Evolutionary conservation across 2,329 filamentous ascomycete species (phyloP).

Genomic region (Trichoderma endophyticum): DNA sequence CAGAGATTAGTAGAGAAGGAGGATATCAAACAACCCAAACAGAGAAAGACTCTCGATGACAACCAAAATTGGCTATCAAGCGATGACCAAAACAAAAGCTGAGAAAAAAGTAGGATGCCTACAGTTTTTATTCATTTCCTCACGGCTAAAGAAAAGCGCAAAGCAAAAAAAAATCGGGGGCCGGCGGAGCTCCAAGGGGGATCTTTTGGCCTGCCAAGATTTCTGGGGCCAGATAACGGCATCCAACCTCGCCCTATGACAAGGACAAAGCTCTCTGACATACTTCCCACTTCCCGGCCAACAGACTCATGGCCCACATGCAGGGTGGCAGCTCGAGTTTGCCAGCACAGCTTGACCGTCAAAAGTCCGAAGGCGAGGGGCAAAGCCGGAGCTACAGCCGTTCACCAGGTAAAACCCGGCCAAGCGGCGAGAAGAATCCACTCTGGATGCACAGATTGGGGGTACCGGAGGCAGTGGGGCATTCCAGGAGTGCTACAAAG

Average conservation of each 20-base stretch:
- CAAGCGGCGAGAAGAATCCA: constrained; percentile 2
- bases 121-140: constrained; percentile 4
- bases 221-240: constrained; percentile 7
- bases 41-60: neutral
- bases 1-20: neutral
- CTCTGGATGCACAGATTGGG: constrained; percentile 1
- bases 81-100: neutral
- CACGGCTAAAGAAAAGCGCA: neutral
- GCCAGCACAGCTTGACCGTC: constrained; percentile 6
- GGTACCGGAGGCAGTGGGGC: constrained; percentile 5
- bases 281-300: neutral
- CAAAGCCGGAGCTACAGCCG: constrained; percentile 7
- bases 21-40: neutral
- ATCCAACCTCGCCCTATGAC: neutral
- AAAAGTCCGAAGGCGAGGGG: constrained; percentile 3
- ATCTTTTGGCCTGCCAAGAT: neutral
- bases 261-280: neutral
- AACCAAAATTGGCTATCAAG: constrained; percentile 6
- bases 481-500: neutral
- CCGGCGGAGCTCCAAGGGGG: constrained; percentile 4
- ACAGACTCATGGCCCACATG: neutral
- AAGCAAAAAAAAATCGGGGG: constrained; percentile 5
- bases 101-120: neutral
- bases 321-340: constrained; percentile 7
- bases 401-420: neutral